phyloP scores from a whole-genome alignment of 257 asterid genomes.

The Solanum chaucha region DNA sequence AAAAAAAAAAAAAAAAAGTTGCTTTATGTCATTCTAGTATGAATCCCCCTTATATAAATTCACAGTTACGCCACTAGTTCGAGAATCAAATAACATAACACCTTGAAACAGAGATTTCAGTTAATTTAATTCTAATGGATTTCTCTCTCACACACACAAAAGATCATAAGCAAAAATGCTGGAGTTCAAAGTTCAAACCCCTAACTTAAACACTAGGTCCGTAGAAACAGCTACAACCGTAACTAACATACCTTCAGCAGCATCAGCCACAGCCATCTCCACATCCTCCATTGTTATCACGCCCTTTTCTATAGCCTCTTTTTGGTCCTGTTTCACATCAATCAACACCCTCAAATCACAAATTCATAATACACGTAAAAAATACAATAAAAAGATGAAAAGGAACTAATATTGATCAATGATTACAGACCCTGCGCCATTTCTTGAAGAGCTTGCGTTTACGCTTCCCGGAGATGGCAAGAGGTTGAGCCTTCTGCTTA shows the following conservation, averaged over 20 bases:
- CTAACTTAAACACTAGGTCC: background rate
- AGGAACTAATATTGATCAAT: background rate
- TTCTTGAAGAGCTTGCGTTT: slow-evolving; percentile 67
- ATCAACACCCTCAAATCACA: background rate
- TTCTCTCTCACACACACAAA: background rate
- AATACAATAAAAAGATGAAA: background rate
- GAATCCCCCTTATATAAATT: background rate
- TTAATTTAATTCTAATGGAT: background rate
- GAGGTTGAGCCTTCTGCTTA: slow-evolving; percentile 35
- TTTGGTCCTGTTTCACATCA: slow-evolving; percentile 47
- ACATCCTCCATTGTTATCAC: slow-evolving; percentile 67
- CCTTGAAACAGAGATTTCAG: background rate
- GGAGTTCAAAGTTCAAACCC: background rate
- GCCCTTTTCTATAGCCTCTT: slow-evolving; percentile 58
- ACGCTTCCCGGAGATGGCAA: slow-evolving; percentile 80
- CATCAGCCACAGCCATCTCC: slow-evolving; percentile 68
- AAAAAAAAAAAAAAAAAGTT: background rate
- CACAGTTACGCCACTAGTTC: background rate
- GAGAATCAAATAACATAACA: background rate
- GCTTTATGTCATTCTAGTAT: background rate
- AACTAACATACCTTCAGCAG: background rate
- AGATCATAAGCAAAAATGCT: background rate
- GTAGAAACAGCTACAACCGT: background rate
- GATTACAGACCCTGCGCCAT: slow-evolving; percentile 69
- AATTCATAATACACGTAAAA: background rate